Conservation (phyloP, 176 grass and related monocot genomes). For the Triticum timopheevii region DNA sequence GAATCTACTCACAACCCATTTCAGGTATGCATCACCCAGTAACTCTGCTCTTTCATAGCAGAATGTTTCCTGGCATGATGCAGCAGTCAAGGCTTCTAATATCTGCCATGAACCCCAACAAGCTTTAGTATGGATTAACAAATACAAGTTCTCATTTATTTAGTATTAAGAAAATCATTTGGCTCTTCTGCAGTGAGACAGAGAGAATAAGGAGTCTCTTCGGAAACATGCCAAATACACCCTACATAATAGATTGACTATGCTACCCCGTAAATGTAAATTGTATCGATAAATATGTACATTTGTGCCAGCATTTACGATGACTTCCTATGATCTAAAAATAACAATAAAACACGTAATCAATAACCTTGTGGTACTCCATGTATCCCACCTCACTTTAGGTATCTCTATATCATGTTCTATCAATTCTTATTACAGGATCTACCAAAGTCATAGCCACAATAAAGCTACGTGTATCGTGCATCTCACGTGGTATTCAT, state of each 20-base stretch:
- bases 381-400: neutral
- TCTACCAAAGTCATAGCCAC: conserved; percentile 1
- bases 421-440: neutral
- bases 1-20: conserved; percentile 99
- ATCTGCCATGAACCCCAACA: conserved; percentile 57
- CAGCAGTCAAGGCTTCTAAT: conserved; percentile 97
- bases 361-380: neutral
- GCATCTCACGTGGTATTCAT: conserved; percentile 21
- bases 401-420: neutral
- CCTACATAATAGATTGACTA: neutral
- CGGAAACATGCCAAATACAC: neutral
- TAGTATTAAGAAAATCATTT: conserved; percentile 13
- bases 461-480: neutral
- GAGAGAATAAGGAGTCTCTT: neutral
- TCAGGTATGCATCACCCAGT: conserved; percentile 96
- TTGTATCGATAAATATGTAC: neutral
- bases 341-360: neutral
- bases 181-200: neutral
- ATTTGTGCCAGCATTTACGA: neutral
- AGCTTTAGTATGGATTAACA: neutral
- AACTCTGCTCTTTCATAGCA: conserved; percentile 99
- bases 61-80: conserved; percentile 98
- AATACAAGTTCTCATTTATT: neutral
- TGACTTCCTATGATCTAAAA: neutral
- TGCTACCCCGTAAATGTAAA: neutral